phyloP scores from a whole-genome alignment of 768 basidiomycete genomes.

The Royoungia palumana region DNA sequence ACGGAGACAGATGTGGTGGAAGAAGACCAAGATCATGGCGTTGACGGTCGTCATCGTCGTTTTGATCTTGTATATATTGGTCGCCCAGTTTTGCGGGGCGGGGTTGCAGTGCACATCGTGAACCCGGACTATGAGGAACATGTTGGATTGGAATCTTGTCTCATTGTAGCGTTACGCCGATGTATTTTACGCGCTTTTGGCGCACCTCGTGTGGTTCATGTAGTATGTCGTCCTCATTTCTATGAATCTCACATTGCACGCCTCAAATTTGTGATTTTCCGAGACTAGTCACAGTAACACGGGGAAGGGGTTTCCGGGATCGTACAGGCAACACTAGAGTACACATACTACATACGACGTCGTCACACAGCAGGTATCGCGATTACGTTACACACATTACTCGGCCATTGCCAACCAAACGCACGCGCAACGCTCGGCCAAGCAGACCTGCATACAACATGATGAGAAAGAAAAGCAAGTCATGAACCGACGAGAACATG shows the following conservation, averaged over 20 bases:
- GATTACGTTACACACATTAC: slow-evolving; percentile 20
- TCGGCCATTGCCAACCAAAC: slow-evolving; percentile 1
- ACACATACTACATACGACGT: slow-evolving; percentile 9
- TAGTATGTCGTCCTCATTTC: no score
- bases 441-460: slow-evolving; percentile 11
- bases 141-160: background rate
- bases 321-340: slow-evolving; percentile 8
- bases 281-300: slow-evolving; percentile 11
- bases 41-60: slow-evolving; percentile 70
- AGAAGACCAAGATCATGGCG: slow-evolving; percentile 65
- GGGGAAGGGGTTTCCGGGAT: slow-evolving; percentile 6
- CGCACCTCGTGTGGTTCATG: background rate
- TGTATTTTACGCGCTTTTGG: slow-evolving; percentile 7
- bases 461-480: no score
- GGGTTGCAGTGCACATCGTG: slow-evolving; percentile 58
- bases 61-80: slow-evolving; percentile 74
- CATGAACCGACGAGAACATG: background rate
- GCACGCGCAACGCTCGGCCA: background rate
- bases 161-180: slow-evolving; percentile 13
- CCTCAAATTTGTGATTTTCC: background rate
- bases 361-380: slow-evolving; percentile 21
- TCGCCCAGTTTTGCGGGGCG: slow-evolving; percentile 88
- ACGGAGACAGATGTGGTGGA: slow-evolving; percentile 88
- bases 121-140: background rate
- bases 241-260: no score